These are phyloP conservation scores for Scleroderma citrinum DNA, from an alignment of 768 basidiomycete genomes.

Conservation along the genomic window DNA sequence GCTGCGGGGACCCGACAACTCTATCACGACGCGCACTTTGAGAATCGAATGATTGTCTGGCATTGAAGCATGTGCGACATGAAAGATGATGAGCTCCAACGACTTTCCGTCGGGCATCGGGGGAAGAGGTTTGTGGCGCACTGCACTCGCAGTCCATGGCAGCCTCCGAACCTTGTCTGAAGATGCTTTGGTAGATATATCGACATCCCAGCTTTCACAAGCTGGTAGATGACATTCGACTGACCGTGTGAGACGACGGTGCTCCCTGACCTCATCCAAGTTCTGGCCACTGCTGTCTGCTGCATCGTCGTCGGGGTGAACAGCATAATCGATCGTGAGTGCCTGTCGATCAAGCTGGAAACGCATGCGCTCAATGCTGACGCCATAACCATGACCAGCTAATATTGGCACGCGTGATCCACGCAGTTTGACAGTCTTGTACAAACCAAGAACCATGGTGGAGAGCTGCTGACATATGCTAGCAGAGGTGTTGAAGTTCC, in stretches of 20 bases:
- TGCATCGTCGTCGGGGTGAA: slow-evolving; percentile 57
- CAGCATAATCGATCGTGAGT: slow-evolving; percentile 75
- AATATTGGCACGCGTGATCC: slow-evolving; percentile 71
- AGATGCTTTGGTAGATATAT: slow-evolving; percentile 67
- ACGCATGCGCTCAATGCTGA: slow-evolving; percentile 70
- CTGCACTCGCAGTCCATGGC: slow-evolving; percentile 66
- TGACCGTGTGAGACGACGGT: slow-evolving; percentile 63
- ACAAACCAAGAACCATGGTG: slow-evolving; percentile 76
- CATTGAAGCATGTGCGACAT: slow-evolving; percentile 66
- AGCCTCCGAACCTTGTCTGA: slow-evolving; percentile 65
- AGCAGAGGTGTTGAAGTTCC: slow-evolving; percentile 68
- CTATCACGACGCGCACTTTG: slow-evolving; percentile 75
- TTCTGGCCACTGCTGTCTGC: slow-evolving; percentile 34
- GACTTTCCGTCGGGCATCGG: slow-evolving; percentile 30
- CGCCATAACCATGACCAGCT: slow-evolving; percentile 72
- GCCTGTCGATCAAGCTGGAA: slow-evolving; percentile 84
- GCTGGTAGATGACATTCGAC: slow-evolving; percentile 79
- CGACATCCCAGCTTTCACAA: slow-evolving; percentile 82
- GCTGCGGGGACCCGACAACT: slow-evolving; percentile 69
- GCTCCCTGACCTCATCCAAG: slow-evolving; percentile 67
- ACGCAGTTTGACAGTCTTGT: slow-evolving; percentile 75
- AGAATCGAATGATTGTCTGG: slow-evolving; percentile 71
- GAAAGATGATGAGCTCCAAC: slow-evolving; percentile 53
- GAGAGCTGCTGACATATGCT: slow-evolving; percentile 74
- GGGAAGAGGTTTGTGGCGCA: slow-evolving; percentile 34